Conservation (phyloP, 2,329 filamentous ascomycete species). For the Monascus ruber region DNA sequence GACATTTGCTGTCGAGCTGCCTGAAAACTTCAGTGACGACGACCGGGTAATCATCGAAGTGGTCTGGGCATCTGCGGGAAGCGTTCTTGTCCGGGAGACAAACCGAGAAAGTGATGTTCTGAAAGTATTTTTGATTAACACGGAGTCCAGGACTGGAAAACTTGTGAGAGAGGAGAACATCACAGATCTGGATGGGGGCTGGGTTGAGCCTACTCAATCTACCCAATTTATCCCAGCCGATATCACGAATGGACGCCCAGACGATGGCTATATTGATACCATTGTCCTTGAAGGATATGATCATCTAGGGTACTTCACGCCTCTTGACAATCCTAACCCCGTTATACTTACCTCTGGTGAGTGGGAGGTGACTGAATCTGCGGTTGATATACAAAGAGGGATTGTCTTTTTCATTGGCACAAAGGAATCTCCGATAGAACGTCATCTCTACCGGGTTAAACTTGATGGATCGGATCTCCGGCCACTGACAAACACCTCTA, state of each 20-base stretch:
- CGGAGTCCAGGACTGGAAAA: conserved; percentile 58
- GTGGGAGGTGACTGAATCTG: conserved; percentile 84
- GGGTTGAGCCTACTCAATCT: conserved; percentile 87
- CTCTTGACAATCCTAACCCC: conserved; percentile 71
- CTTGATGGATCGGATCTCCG: conserved; percentile 65
- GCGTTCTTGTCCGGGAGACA: conserved; percentile 79
- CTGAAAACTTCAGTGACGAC: conserved; percentile 65
- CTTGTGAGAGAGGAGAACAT: conserved; percentile 72
- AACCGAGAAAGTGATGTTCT: conserved; percentile 91
- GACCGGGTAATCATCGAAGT: conserved; percentile 88
- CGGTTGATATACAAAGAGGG: conserved; percentile 73
- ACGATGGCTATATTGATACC: conserved; percentile 90
- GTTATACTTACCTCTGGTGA: conserved; percentile 74
- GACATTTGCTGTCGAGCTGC: conserved; percentile 66
- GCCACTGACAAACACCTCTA: conserved; percentile 60
- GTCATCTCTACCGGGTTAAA: conserved; percentile 82
- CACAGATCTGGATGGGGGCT: conserved; percentile 78
- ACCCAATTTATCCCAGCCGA: conserved; percentile 82
- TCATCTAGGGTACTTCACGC: conserved; percentile 86
- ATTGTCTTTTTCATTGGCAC: conserved; percentile 85
- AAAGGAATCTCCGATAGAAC: conserved; percentile 75
- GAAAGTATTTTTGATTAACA: conserved; percentile 76
- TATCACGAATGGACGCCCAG: conserved; percentile 56
- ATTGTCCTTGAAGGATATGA: conserved; percentile 78
- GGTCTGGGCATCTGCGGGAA: conserved; percentile 69